phyloP scores from a whole-genome alignment of 306 rosid genomes.

The Biancaea sappan region DNA sequence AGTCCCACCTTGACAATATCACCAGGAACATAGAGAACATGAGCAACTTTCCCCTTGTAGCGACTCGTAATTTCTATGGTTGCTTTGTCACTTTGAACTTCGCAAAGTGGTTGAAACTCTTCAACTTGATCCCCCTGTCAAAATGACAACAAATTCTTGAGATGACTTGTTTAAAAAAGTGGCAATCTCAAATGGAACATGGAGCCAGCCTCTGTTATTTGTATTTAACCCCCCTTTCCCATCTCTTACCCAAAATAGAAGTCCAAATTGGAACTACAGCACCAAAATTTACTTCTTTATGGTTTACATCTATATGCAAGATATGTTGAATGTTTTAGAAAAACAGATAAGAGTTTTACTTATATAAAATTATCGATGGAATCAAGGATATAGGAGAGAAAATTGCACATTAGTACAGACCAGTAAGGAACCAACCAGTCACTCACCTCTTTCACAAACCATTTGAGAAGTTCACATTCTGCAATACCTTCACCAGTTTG shows the following conservation, averaged over 20 bases:
- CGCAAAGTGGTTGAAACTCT: constrained; percentile 90
- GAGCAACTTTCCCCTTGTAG: constrained; percentile 73
- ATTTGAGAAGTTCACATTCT: constrained; percentile 93
- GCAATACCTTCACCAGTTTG: constrained; percentile 99
- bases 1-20: constrained; percentile 82
- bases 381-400: neutral
- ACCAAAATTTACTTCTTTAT: neutral
- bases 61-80: constrained; percentile 98
- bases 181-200: neutral
- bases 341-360: neutral
- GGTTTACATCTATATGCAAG: neutral
- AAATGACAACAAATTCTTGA: constrained; percentile 12
- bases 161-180: neutral
- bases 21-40: constrained; percentile 71
- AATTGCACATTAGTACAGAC: neutral
- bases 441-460: constrained; percentile 92
- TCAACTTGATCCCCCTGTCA: constrained; percentile 87
- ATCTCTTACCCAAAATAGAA: neutral
- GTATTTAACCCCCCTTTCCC: neutral
- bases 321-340: neutral
- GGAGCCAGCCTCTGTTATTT: neutral
- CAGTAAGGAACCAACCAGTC: neutral
- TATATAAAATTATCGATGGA: neutral
- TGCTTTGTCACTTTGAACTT: constrained; percentile 99
- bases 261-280: neutral